Evolutionary conservation across 306 rosid genomes (phyloP), one percentile per base, ranked within the genome.

Genomic region (Cucurbita ficifolia): DNA sequence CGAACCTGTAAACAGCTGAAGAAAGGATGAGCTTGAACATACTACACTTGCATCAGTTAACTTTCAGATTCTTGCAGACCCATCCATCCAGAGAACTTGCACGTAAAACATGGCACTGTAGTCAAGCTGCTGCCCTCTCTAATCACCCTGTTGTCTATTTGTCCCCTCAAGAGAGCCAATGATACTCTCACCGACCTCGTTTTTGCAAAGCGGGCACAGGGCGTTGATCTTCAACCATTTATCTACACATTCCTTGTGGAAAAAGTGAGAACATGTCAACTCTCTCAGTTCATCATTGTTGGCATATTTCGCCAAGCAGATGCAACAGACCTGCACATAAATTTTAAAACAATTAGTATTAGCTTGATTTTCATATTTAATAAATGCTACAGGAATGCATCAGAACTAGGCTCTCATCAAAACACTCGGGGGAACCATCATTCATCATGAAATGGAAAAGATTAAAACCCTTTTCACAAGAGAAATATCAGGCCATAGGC

Each of bases 151-250:
- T 53, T 83, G 96, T 84, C 64, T 78, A 79, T 77, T 86, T 72
- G 80, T 77, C 22, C 83, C 82, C 3, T 88, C 67, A 50, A 75
- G 79, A 12, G 86, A 71, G 70, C 82, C 79, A 40, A 56, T 48
- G 75, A 68, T 8, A 79, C 78, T 81, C 79, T 86, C 92, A 42
- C 90, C 89, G 24, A 89, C 96, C 62, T 86, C 96, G 60, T 61
- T 82, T 84, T 93, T 93, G 87, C 98, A 93, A 77, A 93, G 98
- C 59, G 98, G 98, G 61, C 98, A 93, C 8, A 83, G 62, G 0
- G 98, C 84, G 60, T 93, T 93, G 82, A 93, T 93, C 88, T 87
- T 90, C 82, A 93, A 79, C 98, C 98, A 93, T 81, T 88, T 93
- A 79, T 93, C 98, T 40, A 93, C 89, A 7, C 98, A 93, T 3